These are phyloP conservation scores for Penicillium cinerascens DNA, from an alignment of 495 filamentous ascomycete species.

Conservation along the genomic window DNA sequence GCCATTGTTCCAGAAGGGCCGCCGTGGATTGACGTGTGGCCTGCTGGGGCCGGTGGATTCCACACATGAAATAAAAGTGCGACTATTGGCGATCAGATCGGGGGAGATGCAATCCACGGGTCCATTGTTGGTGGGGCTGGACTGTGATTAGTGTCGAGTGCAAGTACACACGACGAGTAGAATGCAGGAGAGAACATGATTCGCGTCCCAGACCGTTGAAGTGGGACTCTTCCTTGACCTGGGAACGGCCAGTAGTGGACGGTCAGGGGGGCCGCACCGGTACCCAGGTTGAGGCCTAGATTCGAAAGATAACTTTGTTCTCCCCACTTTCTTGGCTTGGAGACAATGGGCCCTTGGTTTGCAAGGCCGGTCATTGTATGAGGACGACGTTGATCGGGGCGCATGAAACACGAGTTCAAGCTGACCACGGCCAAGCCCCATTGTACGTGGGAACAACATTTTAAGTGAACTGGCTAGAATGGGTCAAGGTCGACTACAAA, in stretches of 20 bases:
- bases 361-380: background rate
- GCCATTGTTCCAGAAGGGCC: conserved; percentile 15
- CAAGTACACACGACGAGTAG: background rate
- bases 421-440: conserved; percentile 4
- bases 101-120: background rate
- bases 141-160: background rate
- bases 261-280: background rate
- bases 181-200: background rate
- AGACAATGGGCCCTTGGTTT: no score
- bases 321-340: background rate
- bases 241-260: background rate
- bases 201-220: background rate
- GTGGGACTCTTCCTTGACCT: background rate
- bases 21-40: conserved; percentile 18
- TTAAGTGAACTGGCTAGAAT: background rate
- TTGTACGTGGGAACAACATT: background rate
- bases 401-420: background rate
- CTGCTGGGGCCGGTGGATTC: conserved; percentile 9
- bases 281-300: background rate
- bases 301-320: background rate
- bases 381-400: background rate
- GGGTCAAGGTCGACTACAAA: background rate
- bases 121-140: background rate
- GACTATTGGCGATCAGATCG: conserved; percentile 8
- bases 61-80: background rate